Evolutionary conservation across 1,284 basidiomycete species (phyloP).

Genomic region (Retiboletus flavoniger): DNA sequence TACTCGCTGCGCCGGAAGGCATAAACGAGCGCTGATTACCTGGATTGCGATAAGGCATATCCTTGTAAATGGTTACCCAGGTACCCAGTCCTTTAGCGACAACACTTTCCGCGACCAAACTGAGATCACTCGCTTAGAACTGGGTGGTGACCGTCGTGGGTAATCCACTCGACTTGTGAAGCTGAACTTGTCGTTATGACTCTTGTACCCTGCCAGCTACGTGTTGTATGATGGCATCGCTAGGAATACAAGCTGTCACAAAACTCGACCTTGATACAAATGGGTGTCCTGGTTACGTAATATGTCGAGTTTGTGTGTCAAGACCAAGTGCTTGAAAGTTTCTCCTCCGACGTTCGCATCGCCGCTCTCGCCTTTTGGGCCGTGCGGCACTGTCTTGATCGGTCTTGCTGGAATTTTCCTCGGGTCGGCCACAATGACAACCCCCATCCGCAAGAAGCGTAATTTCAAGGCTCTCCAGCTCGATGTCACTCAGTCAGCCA

Average conservation of each 20-base stretch:
- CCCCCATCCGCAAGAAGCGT: conserved; percentile 71
- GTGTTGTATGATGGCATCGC: background rate
- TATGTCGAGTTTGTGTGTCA: conserved; percentile 6
- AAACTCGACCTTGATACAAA: background rate
- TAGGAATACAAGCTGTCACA: background rate
- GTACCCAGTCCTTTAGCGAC: too few relatives aligned
- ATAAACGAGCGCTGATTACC: too few relatives aligned
- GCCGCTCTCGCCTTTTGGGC: conserved; percentile 7
- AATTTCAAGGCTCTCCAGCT: conserved; percentile 78
- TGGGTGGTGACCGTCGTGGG: background rate
- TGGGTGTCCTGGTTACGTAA: conserved; percentile 22
- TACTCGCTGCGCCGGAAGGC: background rate
- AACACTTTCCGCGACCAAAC: too few relatives aligned
- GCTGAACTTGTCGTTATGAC: background rate
- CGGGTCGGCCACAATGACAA: conserved; percentile 33
- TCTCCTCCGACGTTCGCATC: conserved; percentile 15
- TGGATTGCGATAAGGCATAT: too few relatives aligned
- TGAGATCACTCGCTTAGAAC: background rate
- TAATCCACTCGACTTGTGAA: background rate
- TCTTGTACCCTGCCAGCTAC: too few relatives aligned
- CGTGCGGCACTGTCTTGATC: background rate
- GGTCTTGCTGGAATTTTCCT: conserved; percentile 2
- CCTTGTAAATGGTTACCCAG: too few relatives aligned
- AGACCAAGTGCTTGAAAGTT: conserved; percentile 12
- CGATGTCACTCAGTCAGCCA: conserved; percentile 48